A percentile compares a stretch with the other conserved stretches of the same genome.
These are phyloP conservation scores for Mallotus nudiflorus DNA, from an alignment of 345 rosid genomes.

Conservation along the genomic window DNA sequence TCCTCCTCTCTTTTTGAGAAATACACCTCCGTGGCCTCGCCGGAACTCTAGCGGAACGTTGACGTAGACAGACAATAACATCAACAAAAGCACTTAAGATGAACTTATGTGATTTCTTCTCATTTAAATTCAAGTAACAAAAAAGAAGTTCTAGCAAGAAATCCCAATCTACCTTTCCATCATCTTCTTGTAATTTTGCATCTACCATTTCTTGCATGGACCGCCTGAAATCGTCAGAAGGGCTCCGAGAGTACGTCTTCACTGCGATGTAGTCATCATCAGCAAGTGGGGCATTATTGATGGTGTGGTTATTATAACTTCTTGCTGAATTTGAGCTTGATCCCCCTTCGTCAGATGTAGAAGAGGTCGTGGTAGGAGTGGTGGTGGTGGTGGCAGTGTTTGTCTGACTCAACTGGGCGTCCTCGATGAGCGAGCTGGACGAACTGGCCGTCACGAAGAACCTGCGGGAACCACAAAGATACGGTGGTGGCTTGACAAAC, in stretches of 20 bases:
- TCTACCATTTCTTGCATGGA: slow-evolving; percentile 86
- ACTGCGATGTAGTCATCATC: slow-evolving; percentile 64
- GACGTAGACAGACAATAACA: slow-evolving; percentile 43
- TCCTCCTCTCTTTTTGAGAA: slow-evolving; percentile 27
- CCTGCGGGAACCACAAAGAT: slow-evolving; percentile 39
- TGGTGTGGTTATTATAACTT: not conserved
- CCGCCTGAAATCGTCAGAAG: slow-evolving; percentile 58
- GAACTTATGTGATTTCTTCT: slow-evolving; percentile 65
- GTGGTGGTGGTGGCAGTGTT: no score
- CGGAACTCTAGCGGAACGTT: slow-evolving; percentile 15
- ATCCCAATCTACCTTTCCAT: slow-evolving; percentile 66
- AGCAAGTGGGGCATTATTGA: no score
- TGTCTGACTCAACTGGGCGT: slow-evolving; percentile 42
- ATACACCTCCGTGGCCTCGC: slow-evolving; percentile 16
- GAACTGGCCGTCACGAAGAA: slow-evolving; percentile 47
- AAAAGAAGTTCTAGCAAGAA: slow-evolving; percentile 81
- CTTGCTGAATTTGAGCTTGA: slow-evolving; percentile 34
- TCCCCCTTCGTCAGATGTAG: slow-evolving; percentile 20
- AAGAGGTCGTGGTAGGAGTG: not conserved
- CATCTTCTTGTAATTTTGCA: slow-evolving; percentile 36
- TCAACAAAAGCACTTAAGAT: slow-evolving; percentile 81
- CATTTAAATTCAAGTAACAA: slow-evolving; percentile 68
- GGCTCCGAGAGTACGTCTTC: slow-evolving; percentile 43
- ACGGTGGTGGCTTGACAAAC: slow-evolving; percentile 30
- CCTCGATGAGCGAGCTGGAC: slow-evolving; percentile 51